phyloP scores from a whole-genome alignment of 495 filamentous ascomycete genomes.

The Patellaria atrata region DNA sequence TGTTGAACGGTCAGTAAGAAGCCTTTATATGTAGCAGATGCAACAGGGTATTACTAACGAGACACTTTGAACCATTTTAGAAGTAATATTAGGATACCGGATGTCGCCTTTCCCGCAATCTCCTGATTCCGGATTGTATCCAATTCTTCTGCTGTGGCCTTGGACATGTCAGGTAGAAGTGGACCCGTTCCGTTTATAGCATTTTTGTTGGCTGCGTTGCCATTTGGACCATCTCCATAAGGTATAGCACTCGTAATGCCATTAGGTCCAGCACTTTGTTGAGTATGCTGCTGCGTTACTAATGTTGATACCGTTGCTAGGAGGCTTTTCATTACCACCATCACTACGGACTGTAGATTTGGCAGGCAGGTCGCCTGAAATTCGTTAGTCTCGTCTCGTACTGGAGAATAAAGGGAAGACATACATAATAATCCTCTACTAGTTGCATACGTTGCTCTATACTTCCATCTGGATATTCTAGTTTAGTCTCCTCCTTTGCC shows the following conservation, averaged over 20 bases:
- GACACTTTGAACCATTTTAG: slow-evolving; percentile 96
- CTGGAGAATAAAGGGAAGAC: background rate
- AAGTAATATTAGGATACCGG: slow-evolving; percentile 66
- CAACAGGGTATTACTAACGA: slow-evolving; percentile 59
- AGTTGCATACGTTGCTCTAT: slow-evolving; percentile 32
- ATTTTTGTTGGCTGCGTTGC: slow-evolving; percentile 18
- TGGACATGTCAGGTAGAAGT: slow-evolving; percentile 16
- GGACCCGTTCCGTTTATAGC: slow-evolving; percentile 3
- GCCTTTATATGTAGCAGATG: background rate
- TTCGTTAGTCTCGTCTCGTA: slow-evolving; percentile 3
- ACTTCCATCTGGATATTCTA: slow-evolving; percentile 10
- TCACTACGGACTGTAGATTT: slow-evolving; percentile 83
- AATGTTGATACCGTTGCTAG: slow-evolving; percentile 63
- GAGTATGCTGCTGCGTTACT: too few species aligned
- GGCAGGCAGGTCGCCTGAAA: slow-evolving; percentile 56
- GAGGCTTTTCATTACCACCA: slow-evolving; percentile 79
- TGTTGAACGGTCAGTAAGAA: slow-evolving; percentile 1
- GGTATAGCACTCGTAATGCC: too few species aligned
- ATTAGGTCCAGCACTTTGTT: slow-evolving; percentile 36
- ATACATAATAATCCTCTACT: slow-evolving; percentile 73
- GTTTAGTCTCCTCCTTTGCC: slow-evolving; percentile 10
- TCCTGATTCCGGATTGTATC: slow-evolving; percentile 70
- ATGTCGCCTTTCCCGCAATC: slow-evolving; percentile 80
- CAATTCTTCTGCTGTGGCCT: slow-evolving; percentile 49
- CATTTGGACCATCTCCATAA: slow-evolving; percentile 7